Evolutionary conservation across 2,329 filamentous ascomycete genomes (phyloP).

Genomic region (Colletotrichum viniferum): DNA sequence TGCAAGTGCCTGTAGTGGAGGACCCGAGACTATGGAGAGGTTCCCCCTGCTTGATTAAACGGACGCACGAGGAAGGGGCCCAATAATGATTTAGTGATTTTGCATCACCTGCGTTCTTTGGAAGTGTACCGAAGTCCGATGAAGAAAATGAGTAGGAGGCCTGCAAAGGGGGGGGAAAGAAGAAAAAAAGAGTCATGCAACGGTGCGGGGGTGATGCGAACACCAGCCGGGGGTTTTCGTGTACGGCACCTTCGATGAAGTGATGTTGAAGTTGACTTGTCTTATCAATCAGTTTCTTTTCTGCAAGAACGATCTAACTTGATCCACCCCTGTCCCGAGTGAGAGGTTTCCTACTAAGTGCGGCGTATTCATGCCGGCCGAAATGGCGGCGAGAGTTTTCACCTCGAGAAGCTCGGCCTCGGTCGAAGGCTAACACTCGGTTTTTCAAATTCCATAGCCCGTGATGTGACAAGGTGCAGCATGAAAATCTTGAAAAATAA

Average conservation of each 20-base stretch:
- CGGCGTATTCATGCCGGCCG: neutral
- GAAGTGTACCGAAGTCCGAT: neutral
- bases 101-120: neutral
- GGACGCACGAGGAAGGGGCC: neutral
- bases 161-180: too few relatives aligned
- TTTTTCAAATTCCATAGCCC: neutral
- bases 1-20: neutral
- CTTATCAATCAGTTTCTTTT: neutral
- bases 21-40: neutral
- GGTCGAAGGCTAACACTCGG: neutral
- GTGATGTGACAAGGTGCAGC: neutral
- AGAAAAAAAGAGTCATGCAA: neutral
- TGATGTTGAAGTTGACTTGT: neutral
- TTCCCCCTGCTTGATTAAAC: neutral
- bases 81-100: neutral
- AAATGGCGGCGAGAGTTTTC: neutral
- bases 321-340: neutral
- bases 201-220: conserved; percentile 8
- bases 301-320: neutral
- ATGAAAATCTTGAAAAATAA: too few relatives aligned
- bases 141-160: neutral
- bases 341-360: neutral
- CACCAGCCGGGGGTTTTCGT: neutral
- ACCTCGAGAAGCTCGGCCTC: neutral
- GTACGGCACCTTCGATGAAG: neutral